Percentiles rank a stretch among this genome's conserved stretches.
Evolutionary conservation across 2,329 filamentous ascomycete genomes (phyloP).

Genomic region (Fusarium coicis): DNA sequence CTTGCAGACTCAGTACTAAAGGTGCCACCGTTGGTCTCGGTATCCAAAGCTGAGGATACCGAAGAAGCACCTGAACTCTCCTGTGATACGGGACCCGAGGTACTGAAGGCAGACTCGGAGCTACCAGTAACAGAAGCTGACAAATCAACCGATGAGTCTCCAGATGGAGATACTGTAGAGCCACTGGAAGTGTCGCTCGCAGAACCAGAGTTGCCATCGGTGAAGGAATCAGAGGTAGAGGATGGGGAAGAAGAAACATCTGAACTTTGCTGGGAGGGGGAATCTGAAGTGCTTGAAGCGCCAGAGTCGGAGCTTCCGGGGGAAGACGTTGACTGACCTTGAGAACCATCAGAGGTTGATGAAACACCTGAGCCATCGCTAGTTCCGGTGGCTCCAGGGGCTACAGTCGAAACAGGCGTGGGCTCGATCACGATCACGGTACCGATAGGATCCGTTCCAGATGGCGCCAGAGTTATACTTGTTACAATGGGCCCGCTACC

Average conservation of each 20-base stretch:
- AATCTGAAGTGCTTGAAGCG: neutral
- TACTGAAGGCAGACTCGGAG: neutral
- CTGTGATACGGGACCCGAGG: neutral
- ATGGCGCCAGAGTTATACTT: neutral
- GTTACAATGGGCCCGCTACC: neutral
- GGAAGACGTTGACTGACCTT: neutral
- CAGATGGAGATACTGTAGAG: fast-evolving
- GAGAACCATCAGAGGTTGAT: neutral
- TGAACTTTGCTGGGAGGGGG: neutral
- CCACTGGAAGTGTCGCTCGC: neutral
- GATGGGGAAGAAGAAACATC: neutral
- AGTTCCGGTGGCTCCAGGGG: neutral
- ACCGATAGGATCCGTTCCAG: neutral
- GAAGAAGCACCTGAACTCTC: neutral
- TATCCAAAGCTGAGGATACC: neutral
- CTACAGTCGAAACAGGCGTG: neutral
- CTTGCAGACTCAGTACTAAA: neutral
- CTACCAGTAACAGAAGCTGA: neutral
- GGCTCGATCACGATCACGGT: neutral
- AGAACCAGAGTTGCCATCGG: neutral
- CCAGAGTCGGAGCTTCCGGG: neutral
- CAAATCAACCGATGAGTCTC: fast-evolving
- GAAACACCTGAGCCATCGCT: neutral
- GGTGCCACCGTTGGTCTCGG: neutral
- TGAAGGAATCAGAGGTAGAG: neutral